Percentiles rank a stretch among this genome's conserved stretches.
phyloP scores from a whole-genome alignment of 139 green algal genomes.

The Chlamydomonas incerta region DNA sequence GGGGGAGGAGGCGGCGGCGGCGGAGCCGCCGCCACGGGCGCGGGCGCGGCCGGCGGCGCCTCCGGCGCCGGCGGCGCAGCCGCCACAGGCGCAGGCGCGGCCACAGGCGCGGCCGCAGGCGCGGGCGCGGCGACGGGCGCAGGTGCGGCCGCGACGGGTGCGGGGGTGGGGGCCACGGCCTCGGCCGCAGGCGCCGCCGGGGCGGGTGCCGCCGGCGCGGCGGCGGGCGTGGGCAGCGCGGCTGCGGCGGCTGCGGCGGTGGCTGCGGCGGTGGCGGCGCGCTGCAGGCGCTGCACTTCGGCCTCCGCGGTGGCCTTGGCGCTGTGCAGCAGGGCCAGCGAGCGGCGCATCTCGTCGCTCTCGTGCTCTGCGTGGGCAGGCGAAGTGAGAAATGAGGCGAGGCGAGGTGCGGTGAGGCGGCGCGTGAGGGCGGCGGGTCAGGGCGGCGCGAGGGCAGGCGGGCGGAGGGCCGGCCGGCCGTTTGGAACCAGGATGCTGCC shows the following conservation, averaged over 20 bases:
- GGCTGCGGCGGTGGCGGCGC: neutral
- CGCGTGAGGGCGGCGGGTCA: neutral
- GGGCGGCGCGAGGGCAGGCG: no score
- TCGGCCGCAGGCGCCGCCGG: neutral
- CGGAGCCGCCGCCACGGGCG: neutral
- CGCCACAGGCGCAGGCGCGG: neutral
- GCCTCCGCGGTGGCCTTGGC: constrained; percentile 15
- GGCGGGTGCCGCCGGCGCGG: neutral
- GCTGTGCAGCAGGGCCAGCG: constrained; percentile 15
- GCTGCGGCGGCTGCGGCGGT: neutral
- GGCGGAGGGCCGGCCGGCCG: no score
- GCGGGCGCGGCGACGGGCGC: neutral
- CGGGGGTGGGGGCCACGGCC: neutral
- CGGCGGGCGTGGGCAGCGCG: neutral
- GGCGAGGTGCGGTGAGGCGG: neutral
- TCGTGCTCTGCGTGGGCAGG: neutral
- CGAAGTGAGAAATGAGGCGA: neutral
- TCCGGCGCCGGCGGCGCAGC: neutral
- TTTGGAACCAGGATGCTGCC: no score
- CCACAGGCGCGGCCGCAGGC: neutral
- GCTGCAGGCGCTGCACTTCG: constrained; percentile 8
- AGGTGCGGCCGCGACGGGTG: neutral
- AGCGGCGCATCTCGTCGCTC: neutral
- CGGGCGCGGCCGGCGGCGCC: neutral
- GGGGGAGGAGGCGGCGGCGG: neutral